Evolutionary conservation across 2,329 filamentous ascomycete species (phyloP), one percentile per base, ranked within the genome.

Genomic region (Exophiala bonariae): DNA sequence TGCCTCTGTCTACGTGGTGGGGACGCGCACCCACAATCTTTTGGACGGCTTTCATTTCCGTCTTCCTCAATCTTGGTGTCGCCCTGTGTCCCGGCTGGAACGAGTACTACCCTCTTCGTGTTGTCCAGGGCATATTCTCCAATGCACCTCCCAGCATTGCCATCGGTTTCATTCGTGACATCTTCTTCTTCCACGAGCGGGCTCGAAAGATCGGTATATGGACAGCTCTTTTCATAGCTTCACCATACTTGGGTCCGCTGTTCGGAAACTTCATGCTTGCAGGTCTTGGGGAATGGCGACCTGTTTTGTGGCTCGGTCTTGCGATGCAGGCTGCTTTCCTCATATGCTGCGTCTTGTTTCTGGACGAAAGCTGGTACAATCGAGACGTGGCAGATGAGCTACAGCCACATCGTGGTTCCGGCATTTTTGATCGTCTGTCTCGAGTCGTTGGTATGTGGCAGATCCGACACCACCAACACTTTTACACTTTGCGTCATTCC

Each of bases 81-180:
- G 63, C 66, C 5, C 64, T 53, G 10, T 60, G 68, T 1, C 56
- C 52, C 3, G 59, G 46, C 1, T 72, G 68, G 44, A 54, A 65
- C 13, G 59, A 59, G 0, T 72, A 67, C 55, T 64, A 69, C 58
- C 68, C 67, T 11, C 63, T 66, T 1, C 62, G 71, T 1, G 67
- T 71, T 20, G 53, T 74, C 2, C 70, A 72, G 36, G 71, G 69
- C 7, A 66, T 73, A 56, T 70, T 71, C 54, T 66, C 61, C 6
- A 70, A 62, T 4, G 65, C 67, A 2, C 61, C 64, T 0, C 67
- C 73, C 52, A 65, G 60, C 1, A 64, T 64, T 23, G 69, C 66
- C 2, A 60, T 73, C 17, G 68, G 68, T 62, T 70, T 66, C 54
- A 66, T 73, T 44, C 63, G 68, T 49, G 67, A 69, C 47, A 63